Conservation (phyloP, 495 filamentous ascomycete genomes). For the Gamarada debralockiae region DNA sequence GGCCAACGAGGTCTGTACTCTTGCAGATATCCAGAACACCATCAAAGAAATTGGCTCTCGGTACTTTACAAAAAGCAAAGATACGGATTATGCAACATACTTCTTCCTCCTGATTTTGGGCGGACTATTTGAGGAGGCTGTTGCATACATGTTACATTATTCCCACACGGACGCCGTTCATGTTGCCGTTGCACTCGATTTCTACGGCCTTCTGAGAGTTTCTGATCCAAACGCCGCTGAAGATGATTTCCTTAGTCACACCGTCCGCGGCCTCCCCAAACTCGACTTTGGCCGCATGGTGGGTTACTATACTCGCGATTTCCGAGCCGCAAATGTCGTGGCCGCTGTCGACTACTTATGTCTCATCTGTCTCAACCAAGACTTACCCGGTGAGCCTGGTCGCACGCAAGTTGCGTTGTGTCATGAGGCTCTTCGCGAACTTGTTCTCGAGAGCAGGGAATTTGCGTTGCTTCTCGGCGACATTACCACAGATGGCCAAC, state of each 20-base stretch:
- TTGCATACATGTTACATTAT: slow-evolving; percentile 84
- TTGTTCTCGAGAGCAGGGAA: slow-evolving; percentile 89
- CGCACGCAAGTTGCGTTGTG: slow-evolving; percentile 77
- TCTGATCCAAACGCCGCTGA: slow-evolving; percentile 65
- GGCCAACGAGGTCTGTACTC: slow-evolving; percentile 82
- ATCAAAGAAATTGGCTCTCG: slow-evolving; percentile 87
- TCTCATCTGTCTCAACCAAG: slow-evolving; percentile 88
- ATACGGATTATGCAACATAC: slow-evolving; percentile 5
- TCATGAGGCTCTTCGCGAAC: slow-evolving; percentile 91
- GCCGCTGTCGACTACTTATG: slow-evolving; percentile 91
- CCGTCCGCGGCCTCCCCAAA: slow-evolving; percentile 74
- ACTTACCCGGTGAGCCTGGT: slow-evolving; percentile 69
- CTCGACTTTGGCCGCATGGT: slow-evolving; percentile 93
- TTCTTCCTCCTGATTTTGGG: slow-evolving; percentile 88
- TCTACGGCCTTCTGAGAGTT: slow-evolving; percentile 87
- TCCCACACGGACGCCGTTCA: slow-evolving; percentile 90
- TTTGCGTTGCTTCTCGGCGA: slow-evolving; percentile 93
- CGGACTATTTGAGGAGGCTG: slow-evolving; percentile 93
- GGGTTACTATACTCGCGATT: slow-evolving; percentile 92
- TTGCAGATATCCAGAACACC: slow-evolving; percentile 79
- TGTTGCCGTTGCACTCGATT: slow-evolving; percentile 85
- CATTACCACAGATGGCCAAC: slow-evolving; percentile 73
- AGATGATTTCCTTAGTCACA: slow-evolving; percentile 66
- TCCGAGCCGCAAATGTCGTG: slow-evolving; percentile 80
- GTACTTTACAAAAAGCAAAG: slow-evolving; percentile 50